A percentile compares a stretch with the other conserved stretches of the same genome.
These are phyloP conservation scores for Crithidia bombi DNA, from an alignment of 208 protist species.

Conservation along the genomic window DNA sequence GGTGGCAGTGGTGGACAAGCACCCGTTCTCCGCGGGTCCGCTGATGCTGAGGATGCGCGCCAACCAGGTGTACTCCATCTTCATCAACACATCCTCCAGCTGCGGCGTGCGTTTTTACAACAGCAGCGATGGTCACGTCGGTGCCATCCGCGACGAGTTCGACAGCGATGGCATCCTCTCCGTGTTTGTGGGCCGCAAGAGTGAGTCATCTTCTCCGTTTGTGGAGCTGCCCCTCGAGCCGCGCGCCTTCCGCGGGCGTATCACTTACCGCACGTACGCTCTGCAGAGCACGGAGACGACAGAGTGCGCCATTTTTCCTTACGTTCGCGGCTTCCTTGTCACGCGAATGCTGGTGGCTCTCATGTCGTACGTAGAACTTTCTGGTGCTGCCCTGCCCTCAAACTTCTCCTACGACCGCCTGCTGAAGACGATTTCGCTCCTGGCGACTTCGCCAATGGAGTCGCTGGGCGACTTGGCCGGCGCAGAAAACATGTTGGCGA, in stretches of 20 bases:
- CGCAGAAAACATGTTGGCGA: conserved; percentile 49
- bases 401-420: conserved; percentile 53
- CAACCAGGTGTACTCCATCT: conserved; percentile 83
- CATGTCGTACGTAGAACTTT: conserved; percentile 68
- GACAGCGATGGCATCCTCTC: conserved; percentile 85
- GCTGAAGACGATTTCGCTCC: conserved; percentile 41
- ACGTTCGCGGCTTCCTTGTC: conserved; percentile 74
- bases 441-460: conserved; percentile 55
- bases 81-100: conserved; percentile 88
- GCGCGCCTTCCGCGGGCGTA: conserved; percentile 78
- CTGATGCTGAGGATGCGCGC: conserved; percentile 77
- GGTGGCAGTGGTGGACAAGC: conserved; percentile 75
- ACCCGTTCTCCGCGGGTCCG: conserved; percentile 69
- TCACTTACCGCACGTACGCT: conserved; percentile 78
- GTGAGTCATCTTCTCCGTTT: conserved; percentile 82
- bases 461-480: conserved; percentile 43
- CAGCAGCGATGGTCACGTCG: conserved; percentile 80
- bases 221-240: conserved; percentile 71
- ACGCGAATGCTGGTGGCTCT: conserved; percentile 89
- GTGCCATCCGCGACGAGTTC: conserved; percentile 82
- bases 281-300: conserved; percentile 28
- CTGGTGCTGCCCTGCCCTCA: neutral
- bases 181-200: conserved; percentile 88
- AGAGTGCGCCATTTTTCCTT: conserved; percentile 70
- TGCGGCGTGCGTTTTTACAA: conserved; percentile 91